These are phyloP conservation scores for Monoraphidium neglectum DNA, from an alignment of 139 green algal genomes.

Conservation along the genomic window DNA sequence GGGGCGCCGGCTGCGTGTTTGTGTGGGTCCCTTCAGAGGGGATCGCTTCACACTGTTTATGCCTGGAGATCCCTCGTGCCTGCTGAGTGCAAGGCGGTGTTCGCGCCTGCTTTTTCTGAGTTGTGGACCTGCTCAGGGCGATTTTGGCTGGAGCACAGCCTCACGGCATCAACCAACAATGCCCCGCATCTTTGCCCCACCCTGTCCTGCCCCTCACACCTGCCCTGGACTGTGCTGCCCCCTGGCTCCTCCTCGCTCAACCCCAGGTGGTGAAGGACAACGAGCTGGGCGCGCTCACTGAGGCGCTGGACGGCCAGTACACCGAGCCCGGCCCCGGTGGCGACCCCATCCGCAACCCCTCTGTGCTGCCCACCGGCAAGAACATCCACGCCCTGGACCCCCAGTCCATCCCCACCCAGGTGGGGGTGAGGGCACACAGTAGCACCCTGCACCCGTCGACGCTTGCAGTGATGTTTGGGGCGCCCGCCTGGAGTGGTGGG, in stretches of 20 bases:
- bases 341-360: conserved; percentile 98
- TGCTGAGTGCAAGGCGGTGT: no score
- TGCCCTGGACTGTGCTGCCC: background rate
- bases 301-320: conserved; percentile 92
- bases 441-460: no score
- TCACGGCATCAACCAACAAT: background rate
- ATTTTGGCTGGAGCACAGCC: background rate
- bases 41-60: no score
- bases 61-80: no score
- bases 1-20: no score
- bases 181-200: no score
- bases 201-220: background rate
- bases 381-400: conserved; percentile 99
- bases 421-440: no score
- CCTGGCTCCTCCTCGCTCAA: background rate
- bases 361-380: conserved; percentile 98
- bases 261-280: conserved; percentile 97
- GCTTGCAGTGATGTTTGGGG: no score
- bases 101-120: no score
- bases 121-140: background rate
- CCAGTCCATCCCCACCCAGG: conserved; percentile 91
- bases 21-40: background rate
- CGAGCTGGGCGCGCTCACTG: conserved; percentile 91
- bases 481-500: no score
- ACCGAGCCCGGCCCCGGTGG: conserved; percentile 94